A percentile compares a stretch with the other conserved stretches of the same genome.
These are phyloP conservation scores for Komagataella mondaviorum DNA, from an alignment of 805 yeast species.

Conservation along the genomic window DNA sequence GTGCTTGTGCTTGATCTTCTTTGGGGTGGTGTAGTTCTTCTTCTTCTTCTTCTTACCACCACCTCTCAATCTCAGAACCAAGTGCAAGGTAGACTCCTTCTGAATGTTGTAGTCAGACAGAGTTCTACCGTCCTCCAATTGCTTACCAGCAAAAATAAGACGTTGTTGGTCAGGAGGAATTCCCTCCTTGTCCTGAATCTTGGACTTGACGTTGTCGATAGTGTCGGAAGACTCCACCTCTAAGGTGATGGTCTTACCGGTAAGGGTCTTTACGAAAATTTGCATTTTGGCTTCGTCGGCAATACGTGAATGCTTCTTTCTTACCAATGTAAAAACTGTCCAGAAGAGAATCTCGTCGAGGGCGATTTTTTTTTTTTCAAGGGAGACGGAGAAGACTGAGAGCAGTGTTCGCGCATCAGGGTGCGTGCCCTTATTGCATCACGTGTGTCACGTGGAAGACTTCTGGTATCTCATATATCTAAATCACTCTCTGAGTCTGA, in stretches of 20 bases:
- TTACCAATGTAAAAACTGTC: conserved; percentile 9
- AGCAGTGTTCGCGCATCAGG: background rate
- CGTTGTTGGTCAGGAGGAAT: conserved; percentile 99
- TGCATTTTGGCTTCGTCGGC: conserved; percentile 34
- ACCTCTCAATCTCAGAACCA: conserved; percentile 92
- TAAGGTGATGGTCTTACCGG: conserved; percentile 92
- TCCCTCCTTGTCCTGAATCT: conserved; percentile 98
- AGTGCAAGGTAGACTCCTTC: conserved; percentile 96
- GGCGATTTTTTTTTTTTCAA: background rate
- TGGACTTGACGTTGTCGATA: conserved; percentile 96
- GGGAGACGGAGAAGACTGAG: background rate
- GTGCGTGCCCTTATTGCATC: background rate
- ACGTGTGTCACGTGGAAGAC: background rate
- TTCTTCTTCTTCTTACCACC: conserved; percentile 99
- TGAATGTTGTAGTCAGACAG: conserved; percentile 99
- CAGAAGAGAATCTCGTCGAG: background rate
- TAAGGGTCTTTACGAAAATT: conserved; percentile 74
- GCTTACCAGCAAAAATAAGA: conserved; percentile 99
- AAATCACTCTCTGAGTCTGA: background rate
- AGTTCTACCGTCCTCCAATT: conserved; percentile 98
- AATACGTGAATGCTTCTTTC: conserved; percentile 22
- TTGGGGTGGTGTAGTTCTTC: conserved; percentile 99
- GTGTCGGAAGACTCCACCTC: conserved; percentile 99
- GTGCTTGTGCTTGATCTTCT: conserved; percentile 99
- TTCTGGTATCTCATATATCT: background rate